Conservation (phyloP, 1,139 yeast genomes). For the Candida sp. region DNA sequence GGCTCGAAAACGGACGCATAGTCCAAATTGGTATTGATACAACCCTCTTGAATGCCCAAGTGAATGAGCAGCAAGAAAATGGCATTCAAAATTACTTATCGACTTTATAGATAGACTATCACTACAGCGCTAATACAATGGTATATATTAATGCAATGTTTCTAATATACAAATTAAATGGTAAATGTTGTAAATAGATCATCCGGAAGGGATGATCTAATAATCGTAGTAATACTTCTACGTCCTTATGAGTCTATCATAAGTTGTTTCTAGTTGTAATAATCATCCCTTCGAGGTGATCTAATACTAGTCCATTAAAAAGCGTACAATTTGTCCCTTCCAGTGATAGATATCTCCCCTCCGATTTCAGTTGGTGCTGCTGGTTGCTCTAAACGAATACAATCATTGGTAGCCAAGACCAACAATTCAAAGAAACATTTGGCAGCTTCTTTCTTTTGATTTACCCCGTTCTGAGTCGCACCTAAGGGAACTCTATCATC, state of each 20-base stretch:
- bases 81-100: neutral
- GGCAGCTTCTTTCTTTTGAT: conserved; percentile 60
- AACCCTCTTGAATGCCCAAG: conserved; percentile 5
- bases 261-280: too few species aligned
- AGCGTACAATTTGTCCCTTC: conserved; percentile 44
- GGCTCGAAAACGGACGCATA: conserved; percentile 23
- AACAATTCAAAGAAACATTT: conserved; percentile 79
- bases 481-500: conserved; percentile 27
- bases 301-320: too few species aligned
- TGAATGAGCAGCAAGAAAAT: conserved; percentile 1
- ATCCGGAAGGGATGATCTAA: too few species aligned
- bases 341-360: conserved; percentile 53
- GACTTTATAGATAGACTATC: neutral
- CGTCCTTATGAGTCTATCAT: too few species aligned
- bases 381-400: conserved; percentile 60
- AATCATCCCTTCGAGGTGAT: too few species aligned
- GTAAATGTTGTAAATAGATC: too few species aligned
- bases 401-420: conserved; percentile 78
- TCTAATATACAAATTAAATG: conserved; percentile 19
- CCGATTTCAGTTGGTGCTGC: conserved; percentile 32
- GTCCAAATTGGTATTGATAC: conserved; percentile 17
- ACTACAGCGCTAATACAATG: too few species aligned
- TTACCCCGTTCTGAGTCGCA: conserved; percentile 16
- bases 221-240: too few species aligned
- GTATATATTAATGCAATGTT: too few species aligned